Conservation (phyloP, 257 asterid genomes). For the Nicotiana undulata region DNA sequence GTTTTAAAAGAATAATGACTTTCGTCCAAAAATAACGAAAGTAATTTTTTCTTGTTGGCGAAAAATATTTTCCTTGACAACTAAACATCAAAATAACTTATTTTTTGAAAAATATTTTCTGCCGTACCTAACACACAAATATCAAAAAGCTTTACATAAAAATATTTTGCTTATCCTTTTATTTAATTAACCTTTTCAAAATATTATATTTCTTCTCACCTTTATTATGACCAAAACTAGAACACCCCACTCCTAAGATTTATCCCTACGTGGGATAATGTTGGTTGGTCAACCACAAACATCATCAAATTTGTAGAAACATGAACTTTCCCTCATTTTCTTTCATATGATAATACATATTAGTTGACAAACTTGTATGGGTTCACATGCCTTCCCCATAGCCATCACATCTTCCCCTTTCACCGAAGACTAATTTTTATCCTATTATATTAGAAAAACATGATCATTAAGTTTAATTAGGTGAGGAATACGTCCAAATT, state of each 20-base stretch:
- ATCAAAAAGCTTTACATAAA: neutral
- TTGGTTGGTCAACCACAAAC: neutral
- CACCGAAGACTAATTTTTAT: neutral
- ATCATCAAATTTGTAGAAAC: neutral
- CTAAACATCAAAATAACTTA: neutral
- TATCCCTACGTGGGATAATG: slow-evolving; percentile 2
- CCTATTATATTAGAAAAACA: neutral
- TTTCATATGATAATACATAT: neutral
- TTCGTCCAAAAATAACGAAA: neutral
- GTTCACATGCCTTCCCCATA: neutral
- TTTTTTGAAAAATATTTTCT: neutral
- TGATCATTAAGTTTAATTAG: neutral
- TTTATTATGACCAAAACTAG: neutral
- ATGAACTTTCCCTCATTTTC: neutral
- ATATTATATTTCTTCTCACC: neutral
- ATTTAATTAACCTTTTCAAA: neutral
- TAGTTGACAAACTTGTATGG: neutral
- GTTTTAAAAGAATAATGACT: neutral
- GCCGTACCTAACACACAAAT: neutral
- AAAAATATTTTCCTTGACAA: neutral
- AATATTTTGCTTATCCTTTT: neutral
- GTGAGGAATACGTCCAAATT: neutral
- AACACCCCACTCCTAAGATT: neutral
- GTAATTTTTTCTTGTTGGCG: neutral
- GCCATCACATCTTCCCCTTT: slow-evolving; percentile 1